Base-by-base conservation (phyloP, 345 rosid genomes). In the Euphorbia lathyris region DNA sequence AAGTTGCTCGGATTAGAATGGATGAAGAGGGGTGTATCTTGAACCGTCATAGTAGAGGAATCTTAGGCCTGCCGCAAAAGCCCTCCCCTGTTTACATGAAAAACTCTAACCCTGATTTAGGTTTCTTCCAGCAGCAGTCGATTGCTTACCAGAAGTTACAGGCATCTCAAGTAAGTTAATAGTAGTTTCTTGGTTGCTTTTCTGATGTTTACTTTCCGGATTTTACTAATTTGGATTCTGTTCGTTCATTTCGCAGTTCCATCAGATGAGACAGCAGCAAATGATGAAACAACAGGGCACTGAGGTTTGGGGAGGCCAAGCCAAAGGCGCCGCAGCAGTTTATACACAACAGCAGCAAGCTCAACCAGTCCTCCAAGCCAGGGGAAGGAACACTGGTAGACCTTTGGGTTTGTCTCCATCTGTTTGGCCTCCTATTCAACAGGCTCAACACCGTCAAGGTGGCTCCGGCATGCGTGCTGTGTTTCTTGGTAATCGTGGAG, bases 381-480 rank as follows among this genome's bases (percentile, higher is more conserved):
- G 63, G 13, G 66, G 70, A 10, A 36, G 74, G 26, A 77, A 40
- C 58, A 1, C 27, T 8, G 20, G 69, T 9, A 36, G 56, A 26
- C 72, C 82, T 20, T 48, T 74, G 63, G 84, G 78, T 26, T 72
- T 85, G 71, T 83, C 88, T 5, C 50, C 83, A 6, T 79, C 89
- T 75, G 87, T 86, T 52, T 87, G 94, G 95, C 81, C 90, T 8
- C 66, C 87, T 55, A 71, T 84, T 40, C 86, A 84, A 30, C 87
- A 75, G 55, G 51, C 71, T 9, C 62, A 60, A 20, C 85, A 61
- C 8, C 14, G 26, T 19, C 76, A 72, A 65, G 70, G 59, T 40
- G 83, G 85, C 60, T 79, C 88, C 4, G 82, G 78, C 43, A 84
- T 86, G 97, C 77, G 84, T 26, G 85, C 90, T 58, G 87, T 84